A percentile compares a stretch with the other conserved stretches of the same genome.
Evolutionary conservation across 345 rosid genomes (phyloP).

Genomic region (Ceriops decandra): DNA sequence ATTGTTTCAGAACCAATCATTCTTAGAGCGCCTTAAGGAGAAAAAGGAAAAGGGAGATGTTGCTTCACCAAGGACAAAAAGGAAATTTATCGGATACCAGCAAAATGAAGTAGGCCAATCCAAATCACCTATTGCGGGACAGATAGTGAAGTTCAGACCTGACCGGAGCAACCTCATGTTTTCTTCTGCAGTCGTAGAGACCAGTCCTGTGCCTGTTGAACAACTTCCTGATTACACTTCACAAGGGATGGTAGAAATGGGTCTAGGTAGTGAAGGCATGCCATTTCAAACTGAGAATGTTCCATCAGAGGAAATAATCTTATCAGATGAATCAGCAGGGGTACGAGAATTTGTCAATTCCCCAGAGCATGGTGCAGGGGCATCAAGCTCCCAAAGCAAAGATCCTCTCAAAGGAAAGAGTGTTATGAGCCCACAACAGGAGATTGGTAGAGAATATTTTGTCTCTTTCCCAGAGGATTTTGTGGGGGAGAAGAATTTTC

Average conservation of each 20-base stretch:
- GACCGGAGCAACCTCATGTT: constrained; percentile 26
- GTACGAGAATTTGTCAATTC: constrained; percentile 16
- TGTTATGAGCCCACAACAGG: constrained; percentile 35
- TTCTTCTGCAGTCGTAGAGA: constrained; percentile 22
- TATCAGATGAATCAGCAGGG: constrained; percentile 15
- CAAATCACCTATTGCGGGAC: constrained; percentile 40
- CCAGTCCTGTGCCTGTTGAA: constrained; percentile 23
- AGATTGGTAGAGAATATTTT: constrained; percentile 42
- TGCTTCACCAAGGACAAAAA: constrained; percentile 43
- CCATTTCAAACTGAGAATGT: constrained; percentile 31
- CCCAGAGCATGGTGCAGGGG: constrained; percentile 29
- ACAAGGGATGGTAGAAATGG: constrained; percentile 21
- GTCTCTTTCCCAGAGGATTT: constrained; percentile 49
- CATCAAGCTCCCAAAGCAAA: constrained; percentile 27
- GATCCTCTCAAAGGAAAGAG: constrained; percentile 45
- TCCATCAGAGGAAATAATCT: constrained; percentile 9
- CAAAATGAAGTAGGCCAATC: constrained; percentile 32
- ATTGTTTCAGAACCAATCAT: constrained; percentile 26
- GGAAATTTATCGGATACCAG: constrained; percentile 60
- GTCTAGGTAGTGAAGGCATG: constrained; percentile 28
- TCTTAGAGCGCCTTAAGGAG: constrained; percentile 21
- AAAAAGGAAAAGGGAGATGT: constrained; percentile 29
- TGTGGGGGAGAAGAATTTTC: constrained; percentile 28
- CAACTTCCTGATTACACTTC: constrained; percentile 32
- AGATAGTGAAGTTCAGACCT: constrained; percentile 42